Evolutionary conservation across 257 asterid species (phyloP).

Genomic region (Paraleonurus japonicus): DNA sequence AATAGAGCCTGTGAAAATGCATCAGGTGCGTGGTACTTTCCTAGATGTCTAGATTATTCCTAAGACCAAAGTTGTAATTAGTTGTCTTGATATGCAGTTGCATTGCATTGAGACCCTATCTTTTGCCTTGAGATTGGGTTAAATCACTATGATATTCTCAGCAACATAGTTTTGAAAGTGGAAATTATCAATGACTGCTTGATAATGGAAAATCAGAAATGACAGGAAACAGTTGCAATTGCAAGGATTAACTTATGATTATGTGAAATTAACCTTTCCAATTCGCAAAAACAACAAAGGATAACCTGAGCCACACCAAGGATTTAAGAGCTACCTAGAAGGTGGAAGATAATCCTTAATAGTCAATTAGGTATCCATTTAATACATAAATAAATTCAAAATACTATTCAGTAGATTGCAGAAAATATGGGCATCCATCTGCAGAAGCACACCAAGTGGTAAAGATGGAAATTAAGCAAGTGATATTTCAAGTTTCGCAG

Average conservation of each 20-base stretch:
- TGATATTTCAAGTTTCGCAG: background rate
- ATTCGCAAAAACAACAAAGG: background rate
- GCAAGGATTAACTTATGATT: background rate
- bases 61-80: background rate
- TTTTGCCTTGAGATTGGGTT: background rate
- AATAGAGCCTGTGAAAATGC: background rate
- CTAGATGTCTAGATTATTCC: background rate
- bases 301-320: background rate
- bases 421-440: background rate
- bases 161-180: conserved; percentile 1
- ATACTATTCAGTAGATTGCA: background rate
- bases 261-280: background rate
- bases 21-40: background rate
- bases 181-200: background rate
- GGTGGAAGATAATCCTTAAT: background rate
- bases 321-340: background rate
- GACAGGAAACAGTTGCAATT: background rate
- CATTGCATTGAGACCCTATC: background rate
- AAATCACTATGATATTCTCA: background rate
- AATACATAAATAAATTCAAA: background rate
- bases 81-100: background rate
- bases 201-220: conserved; percentile 4
- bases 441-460: conserved; percentile 3
- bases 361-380: background rate
- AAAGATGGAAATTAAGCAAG: background rate